Percentiles rank a stretch among this genome's conserved stretches.
phyloP scores from a whole-genome alignment of 1,139 yeast species.

The Geotrichum klebahnii region DNA sequence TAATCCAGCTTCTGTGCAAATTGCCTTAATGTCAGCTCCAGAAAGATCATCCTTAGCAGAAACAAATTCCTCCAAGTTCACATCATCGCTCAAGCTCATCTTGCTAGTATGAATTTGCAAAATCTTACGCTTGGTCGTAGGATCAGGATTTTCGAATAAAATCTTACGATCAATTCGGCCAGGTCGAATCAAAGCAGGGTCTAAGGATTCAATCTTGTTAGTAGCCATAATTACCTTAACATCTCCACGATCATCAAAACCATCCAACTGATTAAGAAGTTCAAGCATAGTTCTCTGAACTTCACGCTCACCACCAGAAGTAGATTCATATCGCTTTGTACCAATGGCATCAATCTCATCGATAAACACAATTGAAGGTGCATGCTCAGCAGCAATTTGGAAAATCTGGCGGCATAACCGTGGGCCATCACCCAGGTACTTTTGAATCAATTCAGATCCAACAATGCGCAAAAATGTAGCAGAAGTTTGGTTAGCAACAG shows the following conservation, averaged over 20 bases:
- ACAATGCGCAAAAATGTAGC: constrained; percentile 95
- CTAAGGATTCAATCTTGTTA: constrained; percentile 88
- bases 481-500: constrained; percentile 96
- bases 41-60: constrained; percentile 90
- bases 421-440: constrained; percentile 97
- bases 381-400: constrained; percentile 94
- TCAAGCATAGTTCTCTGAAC: constrained; percentile 98
- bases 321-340: constrained; percentile 91
- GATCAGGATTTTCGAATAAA: constrained; percentile 92
- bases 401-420: constrained; percentile 90
- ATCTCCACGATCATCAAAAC: constrained; percentile 97
- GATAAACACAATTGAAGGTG: constrained; percentile 95
- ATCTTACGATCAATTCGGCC: constrained; percentile 98
- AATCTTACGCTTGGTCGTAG: constrained; percentile 88
- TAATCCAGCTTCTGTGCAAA: constrained; percentile 96
- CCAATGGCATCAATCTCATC: constrained; percentile 99
- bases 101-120: constrained; percentile 89
- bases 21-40: constrained; percentile 98
- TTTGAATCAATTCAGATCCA: constrained; percentile 94
- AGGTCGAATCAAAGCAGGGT: constrained; percentile 97
- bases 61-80: constrained; percentile 83
- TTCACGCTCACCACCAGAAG: constrained; percentile 96
- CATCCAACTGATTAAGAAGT: constrained; percentile 91
- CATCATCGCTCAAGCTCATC: constrained; percentile 87
- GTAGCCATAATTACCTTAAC: constrained; percentile 99